Evolutionary conservation across 2,329 filamentous ascomycete genomes (phyloP).

Genomic region (Epichloe sibirici): DNA sequence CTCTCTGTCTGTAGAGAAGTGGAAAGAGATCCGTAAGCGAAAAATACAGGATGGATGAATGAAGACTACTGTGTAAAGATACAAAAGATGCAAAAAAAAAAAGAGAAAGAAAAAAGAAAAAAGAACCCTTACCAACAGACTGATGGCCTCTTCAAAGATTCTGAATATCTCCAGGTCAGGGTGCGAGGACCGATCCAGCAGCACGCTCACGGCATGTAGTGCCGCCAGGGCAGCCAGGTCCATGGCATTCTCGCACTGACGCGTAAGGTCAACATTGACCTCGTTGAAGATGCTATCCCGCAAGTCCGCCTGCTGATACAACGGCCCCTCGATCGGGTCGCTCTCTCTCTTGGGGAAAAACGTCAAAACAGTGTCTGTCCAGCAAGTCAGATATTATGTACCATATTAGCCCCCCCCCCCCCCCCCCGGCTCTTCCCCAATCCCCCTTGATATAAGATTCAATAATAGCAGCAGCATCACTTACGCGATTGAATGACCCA

Average conservation of each 20-base stretch:
- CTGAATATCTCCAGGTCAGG: slow-evolving; percentile 51
- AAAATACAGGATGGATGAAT: neutral
- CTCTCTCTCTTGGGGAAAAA: slow-evolving; percentile 46
- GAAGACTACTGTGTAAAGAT: too few species aligned
- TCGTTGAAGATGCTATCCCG: slow-evolving; percentile 54
- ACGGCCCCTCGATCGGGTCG: slow-evolving; percentile 38
- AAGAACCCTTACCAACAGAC: slow-evolving; percentile 36
- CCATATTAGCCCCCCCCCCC: too few species aligned
- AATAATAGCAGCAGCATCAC: slow-evolving; percentile 10
- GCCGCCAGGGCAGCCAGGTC: slow-evolving; percentile 52
- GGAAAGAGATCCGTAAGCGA: neutral
- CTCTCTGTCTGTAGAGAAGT: slow-evolving; percentile 38
- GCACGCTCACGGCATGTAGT: slow-evolving; percentile 48
- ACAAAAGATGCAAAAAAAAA: neutral
- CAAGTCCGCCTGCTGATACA: slow-evolving; percentile 49
- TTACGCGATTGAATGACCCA: slow-evolving; percentile 43
- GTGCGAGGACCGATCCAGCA: slow-evolving; percentile 47
- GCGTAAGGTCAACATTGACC: slow-evolving; percentile 50
- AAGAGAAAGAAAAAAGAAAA: neutral
- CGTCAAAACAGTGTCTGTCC: slow-evolving; percentile 35
- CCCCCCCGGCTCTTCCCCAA: too few species aligned
- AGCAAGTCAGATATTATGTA: slow-evolving; percentile 4
- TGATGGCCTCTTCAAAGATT: slow-evolving; percentile 55
- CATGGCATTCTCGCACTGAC: slow-evolving; percentile 47
- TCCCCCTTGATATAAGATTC: too few species aligned